These are phyloP conservation scores for Daldinia concentrica DNA, from an alignment of 495 filamentous ascomycete genomes.

Conservation along the genomic window DNA sequence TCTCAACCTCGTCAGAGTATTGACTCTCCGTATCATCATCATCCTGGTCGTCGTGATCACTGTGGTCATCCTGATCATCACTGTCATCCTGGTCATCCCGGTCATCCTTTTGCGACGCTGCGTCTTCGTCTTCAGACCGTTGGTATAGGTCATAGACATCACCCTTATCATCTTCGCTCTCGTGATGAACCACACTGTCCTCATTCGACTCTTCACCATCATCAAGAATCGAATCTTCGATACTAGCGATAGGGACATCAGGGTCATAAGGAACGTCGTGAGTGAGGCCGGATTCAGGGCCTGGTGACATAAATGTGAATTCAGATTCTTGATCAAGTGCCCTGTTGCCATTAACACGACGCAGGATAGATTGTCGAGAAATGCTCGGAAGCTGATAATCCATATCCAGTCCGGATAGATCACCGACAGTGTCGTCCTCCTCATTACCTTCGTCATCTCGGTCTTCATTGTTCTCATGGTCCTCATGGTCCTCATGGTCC, in stretches of 20 bases:
- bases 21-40: constrained; percentile 42
- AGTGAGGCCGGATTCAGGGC: constrained; percentile 63
- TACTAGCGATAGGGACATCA: constrained; percentile 84
- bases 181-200: constrained; percentile 72
- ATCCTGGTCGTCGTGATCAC: background rate
- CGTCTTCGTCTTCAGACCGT: constrained; percentile 50
- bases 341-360: constrained; percentile 81
- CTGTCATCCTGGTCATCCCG: background rate
- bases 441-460: constrained; percentile 50
- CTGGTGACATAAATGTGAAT: constrained; percentile 67
- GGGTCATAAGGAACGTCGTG: constrained; percentile 71
- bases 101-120: constrained; percentile 53
- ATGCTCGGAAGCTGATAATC: constrained; percentile 78
- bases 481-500: constrained; percentile 50
- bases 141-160: constrained; percentile 74
- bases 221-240: constrained; percentile 62
- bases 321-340: constrained; percentile 65
- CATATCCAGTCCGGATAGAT: constrained; percentile 60
- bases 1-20: constrained; percentile 43
- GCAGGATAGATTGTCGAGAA: constrained; percentile 90
- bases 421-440: constrained; percentile 62
- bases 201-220: constrained; percentile 63
- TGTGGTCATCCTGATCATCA: background rate
- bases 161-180: constrained; percentile 68
- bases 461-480: background rate